A percentile compares a stretch with the other conserved stretches of the same genome.
Conservation (phyloP, 257 asterid species). For the Osmanthus fragrans region DNA sequence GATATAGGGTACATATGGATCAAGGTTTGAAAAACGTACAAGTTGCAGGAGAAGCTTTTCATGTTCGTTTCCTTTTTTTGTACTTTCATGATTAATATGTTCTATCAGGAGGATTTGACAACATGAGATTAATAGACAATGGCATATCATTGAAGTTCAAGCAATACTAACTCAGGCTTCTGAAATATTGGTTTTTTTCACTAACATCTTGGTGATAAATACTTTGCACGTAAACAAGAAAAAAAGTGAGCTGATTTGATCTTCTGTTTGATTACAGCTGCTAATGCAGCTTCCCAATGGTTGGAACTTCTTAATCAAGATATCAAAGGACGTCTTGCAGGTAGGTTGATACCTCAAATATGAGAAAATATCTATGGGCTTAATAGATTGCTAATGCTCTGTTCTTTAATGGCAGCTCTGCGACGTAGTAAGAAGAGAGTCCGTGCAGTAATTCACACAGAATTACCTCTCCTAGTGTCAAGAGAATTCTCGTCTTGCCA, state of each 20-base stretch:
- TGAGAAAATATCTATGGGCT: slow-evolving; percentile 2
- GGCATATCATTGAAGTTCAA: not conserved
- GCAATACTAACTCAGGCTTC: not conserved
- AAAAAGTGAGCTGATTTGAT: slow-evolving; percentile 17
- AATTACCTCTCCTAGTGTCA: slow-evolving; percentile 62
- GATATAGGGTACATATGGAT: not conserved
- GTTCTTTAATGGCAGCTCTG: slow-evolving; percentile 56
- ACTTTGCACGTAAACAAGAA: not conserved
- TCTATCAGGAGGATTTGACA: not conserved
- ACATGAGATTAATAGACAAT: not conserved
- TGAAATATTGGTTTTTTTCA: not conserved
- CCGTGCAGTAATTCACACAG: slow-evolving; percentile 61
- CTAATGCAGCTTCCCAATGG: slow-evolving; percentile 94
- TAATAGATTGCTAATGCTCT: slow-evolving; percentile 16
- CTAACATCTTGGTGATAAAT: slow-evolving; percentile 13
- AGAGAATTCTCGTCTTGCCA: slow-evolving; percentile 62
- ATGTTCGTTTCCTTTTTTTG: not conserved
- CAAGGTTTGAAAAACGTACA: not conserved
- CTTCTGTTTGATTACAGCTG: slow-evolving; percentile 57
- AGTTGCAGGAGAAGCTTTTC: not conserved
- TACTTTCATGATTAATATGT: not conserved
- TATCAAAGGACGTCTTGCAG: slow-evolving; percentile 83
- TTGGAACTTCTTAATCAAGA: slow-evolving; percentile 91
- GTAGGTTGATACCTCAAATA: slow-evolving; percentile 32
- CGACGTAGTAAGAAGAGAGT: slow-evolving; percentile 84